Base-by-base conservation (phyloP, 108 stramenopile species). In the Skeletonema menzelii region DNA sequence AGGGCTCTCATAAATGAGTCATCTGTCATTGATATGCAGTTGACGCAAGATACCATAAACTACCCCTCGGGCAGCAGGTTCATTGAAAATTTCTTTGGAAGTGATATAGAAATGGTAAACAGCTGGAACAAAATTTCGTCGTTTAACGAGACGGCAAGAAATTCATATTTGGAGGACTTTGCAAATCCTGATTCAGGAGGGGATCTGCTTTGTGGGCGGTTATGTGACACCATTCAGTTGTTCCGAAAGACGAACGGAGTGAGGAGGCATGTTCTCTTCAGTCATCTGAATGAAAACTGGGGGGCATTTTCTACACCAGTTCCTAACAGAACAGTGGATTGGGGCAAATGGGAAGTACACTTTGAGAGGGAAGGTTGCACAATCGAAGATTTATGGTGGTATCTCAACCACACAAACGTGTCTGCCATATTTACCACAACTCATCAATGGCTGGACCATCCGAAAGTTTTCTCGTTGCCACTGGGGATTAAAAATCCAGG, bases 401-500 rank as follows among this genome's bases (percentile, higher is more conserved):
- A 87, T 67, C 42, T 87, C 0, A 63, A 85, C 37, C 78, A 84
- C 30, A 56, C 76, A 44, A 73, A 83, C 31, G 67, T 82, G 0
- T 76, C 69, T 0, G 84, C 79, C 1, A 59, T 85, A 14, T 72
- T 87, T 58, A 85, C 86, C 8, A 57, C 70, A 0, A 77, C 82
- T 26, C 82, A 83, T 57, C 86, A 87, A 57, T 57, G 27, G 28
- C 20, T 53, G 3, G 57, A 79, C 57, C 86, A 87, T 57, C 82
- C 82, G 30, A 87, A 87, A 42, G 82, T 80, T 0, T 47, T 75
- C 27, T 85, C 86, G 0, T 6, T 87, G 15, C 86, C 86, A 6
- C 49, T 87, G 24, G 86, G 86, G 10, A n/a, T 58, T 19, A 70
- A 17, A n/a, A 28, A 19, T 1, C 0, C 4, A 17, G n/a, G 8